Base-by-base conservation (phyloP, 768 basidiomycete genomes). In the Boletellus ananiceps region DNA sequence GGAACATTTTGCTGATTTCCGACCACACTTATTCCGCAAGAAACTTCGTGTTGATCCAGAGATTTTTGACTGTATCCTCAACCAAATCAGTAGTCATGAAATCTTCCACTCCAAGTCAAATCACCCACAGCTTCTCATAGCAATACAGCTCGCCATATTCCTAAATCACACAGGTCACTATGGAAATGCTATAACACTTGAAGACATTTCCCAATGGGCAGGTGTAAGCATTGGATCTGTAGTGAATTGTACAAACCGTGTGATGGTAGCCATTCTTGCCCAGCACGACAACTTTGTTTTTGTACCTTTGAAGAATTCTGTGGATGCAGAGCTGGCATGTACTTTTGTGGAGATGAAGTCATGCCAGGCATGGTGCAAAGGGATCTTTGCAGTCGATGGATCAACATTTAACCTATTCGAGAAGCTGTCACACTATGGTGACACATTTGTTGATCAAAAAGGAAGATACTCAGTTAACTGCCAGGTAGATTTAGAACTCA, bases 321-420 rank as follows among this genome's bases (percentile, higher is more conserved):
- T 27, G 15, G 35, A 54, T 13, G 27, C 15, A 6, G n/a, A 29
- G 7, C 2, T 33, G 9, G 57, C 32, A 4, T n/a, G 21, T 2
- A 5, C 0, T 3, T 54, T 42, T 4, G 15, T 40, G 0, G 50
- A 51, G 21, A 9, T 5, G 3, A 32, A 14, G 13, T 12, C 44
- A 7, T 51, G 46, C 19, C 3, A 1, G 1, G 25, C 15, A 5
- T 77, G 72, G 73, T 39, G 62, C 0, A 31, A 68, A 44, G 69
- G 73, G 0, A 74, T 65, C 60, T 65, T 64, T 36, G 49, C 69
- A 27, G 69, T 70, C 33, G 71, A 75, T 58, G 73, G 74, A 2
- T 74, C 71, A 7, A 31, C 40, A 0, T 25, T 57, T 14, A 49
- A 57, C 4, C 14, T 55, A 2, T 65, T 57, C 46, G 15, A 44